A percentile compares a stretch with the other conserved stretches of the same genome.
Evolutionary conservation across 768 basidiomycete species (phyloP).

Genomic region (Coprinopsis strossmayeri): DNA sequence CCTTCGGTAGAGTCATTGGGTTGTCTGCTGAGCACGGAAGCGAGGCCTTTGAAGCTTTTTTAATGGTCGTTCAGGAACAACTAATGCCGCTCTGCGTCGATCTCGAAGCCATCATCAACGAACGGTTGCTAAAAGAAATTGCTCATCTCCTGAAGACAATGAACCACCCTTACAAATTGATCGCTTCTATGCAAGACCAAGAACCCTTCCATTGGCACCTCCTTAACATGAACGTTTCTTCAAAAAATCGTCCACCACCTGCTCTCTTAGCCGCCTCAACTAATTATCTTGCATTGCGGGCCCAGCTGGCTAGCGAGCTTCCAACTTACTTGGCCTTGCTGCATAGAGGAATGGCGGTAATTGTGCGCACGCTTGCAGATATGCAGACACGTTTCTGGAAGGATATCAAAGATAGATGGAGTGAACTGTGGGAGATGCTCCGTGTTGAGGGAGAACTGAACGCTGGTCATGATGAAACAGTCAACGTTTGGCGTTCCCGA

Average conservation of each 20-base stretch:
- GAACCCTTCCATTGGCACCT: constrained; percentile 68
- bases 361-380: constrained; percentile 44
- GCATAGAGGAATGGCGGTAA: constrained; percentile 50
- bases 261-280: constrained; percentile 67
- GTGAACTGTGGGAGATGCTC: constrained; percentile 81
- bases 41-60: constrained; percentile 71
- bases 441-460: constrained; percentile 65
- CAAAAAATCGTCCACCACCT: constrained; percentile 61
- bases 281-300: constrained; percentile 71
- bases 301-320: constrained; percentile 64
- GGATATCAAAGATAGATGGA: constrained; percentile 61
- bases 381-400: constrained; percentile 58
- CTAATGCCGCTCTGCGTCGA: constrained; percentile 47
- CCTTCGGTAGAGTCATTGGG: constrained; percentile 65
- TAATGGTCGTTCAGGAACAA: constrained; percentile 46
- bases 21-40: constrained; percentile 37
- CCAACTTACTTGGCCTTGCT: constrained; percentile 56
- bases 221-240: constrained; percentile 54
- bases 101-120: constrained; percentile 47
- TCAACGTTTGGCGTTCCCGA: constrained; percentile 62
- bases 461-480: constrained; percentile 61
- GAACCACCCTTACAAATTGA: constrained; percentile 55
- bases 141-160: constrained; percentile 52
- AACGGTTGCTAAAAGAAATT: constrained; percentile 51
- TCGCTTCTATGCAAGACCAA: constrained; percentile 67